Percentiles rank a stretch among this genome's conserved stretches.
Conservation (phyloP, 2,329 filamentous ascomycete species). For the Penicillium sp. region DNA sequence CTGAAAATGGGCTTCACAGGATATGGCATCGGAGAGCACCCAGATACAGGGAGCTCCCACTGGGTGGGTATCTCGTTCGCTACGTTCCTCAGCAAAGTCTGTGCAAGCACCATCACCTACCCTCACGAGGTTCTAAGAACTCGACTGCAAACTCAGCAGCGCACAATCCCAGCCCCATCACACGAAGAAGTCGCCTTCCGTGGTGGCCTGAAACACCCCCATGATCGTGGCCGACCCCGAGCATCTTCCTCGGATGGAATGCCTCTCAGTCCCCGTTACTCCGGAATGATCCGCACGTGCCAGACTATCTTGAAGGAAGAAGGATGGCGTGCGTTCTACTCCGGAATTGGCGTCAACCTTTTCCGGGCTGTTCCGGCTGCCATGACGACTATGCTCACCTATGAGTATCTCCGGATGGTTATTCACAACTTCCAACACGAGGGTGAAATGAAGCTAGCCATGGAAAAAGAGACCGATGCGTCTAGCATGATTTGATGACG, state of each 20-base stretch:
- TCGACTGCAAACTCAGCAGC: conserved; percentile 86
- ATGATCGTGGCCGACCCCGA: conserved; percentile 48
- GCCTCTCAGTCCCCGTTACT: conserved; percentile 62
- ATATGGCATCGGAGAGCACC: conserved; percentile 75
- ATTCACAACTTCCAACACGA: conserved; percentile 57
- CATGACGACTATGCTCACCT: conserved; percentile 96
- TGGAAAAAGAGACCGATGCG: conserved; percentile 14
- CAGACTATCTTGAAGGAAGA: conserved; percentile 85
- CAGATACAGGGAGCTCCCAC: conserved; percentile 63
- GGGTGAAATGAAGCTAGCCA: conserved; percentile 37
- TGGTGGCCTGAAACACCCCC: conserved; percentile 37
- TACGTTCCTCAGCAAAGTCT: conserved; percentile 89
- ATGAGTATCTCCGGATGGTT: conserved; percentile 70
- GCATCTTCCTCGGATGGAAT: conserved; percentile 58
- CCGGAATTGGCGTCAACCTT: conserved; percentile 96
- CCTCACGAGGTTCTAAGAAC: conserved; percentile 96
- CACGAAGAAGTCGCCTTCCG: conserved; percentile 55
- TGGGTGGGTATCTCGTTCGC: conserved; percentile 83
- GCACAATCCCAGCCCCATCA: conserved; percentile 53
- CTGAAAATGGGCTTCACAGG: conserved; percentile 90
- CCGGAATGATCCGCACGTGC: conserved; percentile 77
- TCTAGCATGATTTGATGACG: conserved; percentile 23
- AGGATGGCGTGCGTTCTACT: conserved; percentile 95
- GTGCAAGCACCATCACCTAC: conserved; percentile 93
- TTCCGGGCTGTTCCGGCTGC: conserved; percentile 92